These are phyloP conservation scores for Spathaspora hagerdaliae DNA, from an alignment of 805 yeast genomes.

Conservation along the genomic window DNA sequence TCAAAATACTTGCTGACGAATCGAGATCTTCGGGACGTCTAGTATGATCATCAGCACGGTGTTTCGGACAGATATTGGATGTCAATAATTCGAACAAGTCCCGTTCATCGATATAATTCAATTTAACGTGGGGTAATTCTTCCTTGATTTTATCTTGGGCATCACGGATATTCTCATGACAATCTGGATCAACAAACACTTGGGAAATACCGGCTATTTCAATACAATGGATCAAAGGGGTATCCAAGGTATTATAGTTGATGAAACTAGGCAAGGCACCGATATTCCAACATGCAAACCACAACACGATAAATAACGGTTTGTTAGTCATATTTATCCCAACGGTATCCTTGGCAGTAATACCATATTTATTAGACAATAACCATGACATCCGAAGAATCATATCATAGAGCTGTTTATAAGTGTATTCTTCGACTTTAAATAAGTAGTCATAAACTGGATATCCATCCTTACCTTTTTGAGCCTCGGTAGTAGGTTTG, in stretches of 20 bases:
- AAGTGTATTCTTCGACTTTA: conserved; percentile 60
- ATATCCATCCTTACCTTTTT: conserved; percentile 29
- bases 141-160: conserved; percentile 39
- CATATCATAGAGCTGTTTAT: conserved; percentile 61
- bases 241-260: conserved; percentile 72
- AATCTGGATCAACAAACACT: conserved; percentile 73
- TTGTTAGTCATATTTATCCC: conserved; percentile 78
- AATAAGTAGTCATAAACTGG: conserved; percentile 53
- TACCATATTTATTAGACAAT: conserved; percentile 58
- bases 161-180: conserved; percentile 48
- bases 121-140: conserved; percentile 32
- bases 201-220: conserved; percentile 59
- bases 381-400: conserved; percentile 64
- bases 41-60: conserved; percentile 51
- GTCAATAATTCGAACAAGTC: conserved; percentile 40
- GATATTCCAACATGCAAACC: conserved; percentile 87
- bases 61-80: conserved; percentile 40
- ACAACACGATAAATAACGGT: conserved; percentile 72
- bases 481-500: conserved; percentile 21
- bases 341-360: conserved; percentile 63
- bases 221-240: conserved; percentile 76
- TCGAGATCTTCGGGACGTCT: conserved; percentile 59
- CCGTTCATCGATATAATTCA: conserved; percentile 51
- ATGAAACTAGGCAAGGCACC: conserved; percentile 88
- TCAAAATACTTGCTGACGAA: conserved; percentile 63